Evolutionary conservation across 495 filamentous ascomycete genomes (phyloP).

Genomic region (Glonium stellatum): DNA sequence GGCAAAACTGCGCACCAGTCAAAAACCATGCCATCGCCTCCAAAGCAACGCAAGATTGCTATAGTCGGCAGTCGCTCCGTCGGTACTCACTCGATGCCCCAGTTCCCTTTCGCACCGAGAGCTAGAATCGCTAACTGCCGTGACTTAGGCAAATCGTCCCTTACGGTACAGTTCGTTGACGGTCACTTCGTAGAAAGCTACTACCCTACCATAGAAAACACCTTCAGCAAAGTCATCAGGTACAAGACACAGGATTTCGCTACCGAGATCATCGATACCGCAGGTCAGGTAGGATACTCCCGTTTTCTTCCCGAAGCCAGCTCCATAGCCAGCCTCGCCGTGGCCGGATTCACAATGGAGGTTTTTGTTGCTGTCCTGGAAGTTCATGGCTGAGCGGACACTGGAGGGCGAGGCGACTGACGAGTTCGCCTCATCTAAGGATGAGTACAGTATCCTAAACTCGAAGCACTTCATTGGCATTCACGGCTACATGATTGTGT

Average conservation of each 20-base stretch:
- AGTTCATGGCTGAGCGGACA: neutral
- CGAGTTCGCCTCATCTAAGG: conserved; percentile 45
- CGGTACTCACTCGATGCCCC: conserved; percentile 40
- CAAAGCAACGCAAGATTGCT: conserved; percentile 96
- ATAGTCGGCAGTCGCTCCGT: conserved; percentile 97
- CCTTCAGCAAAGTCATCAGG: conserved; percentile 90
- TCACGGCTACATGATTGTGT: conserved; percentile 97
- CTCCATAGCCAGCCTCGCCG: too few relatives aligned
- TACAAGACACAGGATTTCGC: conserved; percentile 87
- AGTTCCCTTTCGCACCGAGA: neutral
- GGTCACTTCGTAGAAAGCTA: conserved; percentile 98
- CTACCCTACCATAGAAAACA: conserved; percentile 99
- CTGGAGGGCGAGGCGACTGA: conserved; percentile 16
- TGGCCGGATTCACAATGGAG: too few relatives aligned
- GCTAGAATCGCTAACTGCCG: neutral
- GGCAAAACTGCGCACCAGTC: too few relatives aligned
- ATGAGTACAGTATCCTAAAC: conserved; percentile 97
- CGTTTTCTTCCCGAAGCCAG: too few relatives aligned
- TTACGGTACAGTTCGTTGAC: conserved; percentile 96
- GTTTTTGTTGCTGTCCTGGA: too few relatives aligned
- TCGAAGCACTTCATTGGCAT: conserved; percentile 99
- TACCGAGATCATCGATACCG: conserved; percentile 97
- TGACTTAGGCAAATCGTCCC: conserved; percentile 81
- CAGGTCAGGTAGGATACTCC: conserved; percentile 66
- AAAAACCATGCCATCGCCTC: conserved; percentile 61